Base-by-base conservation (phyloP, 1,284 basidiomycete genomes). In the Apiotrichum domesticum region DNA sequence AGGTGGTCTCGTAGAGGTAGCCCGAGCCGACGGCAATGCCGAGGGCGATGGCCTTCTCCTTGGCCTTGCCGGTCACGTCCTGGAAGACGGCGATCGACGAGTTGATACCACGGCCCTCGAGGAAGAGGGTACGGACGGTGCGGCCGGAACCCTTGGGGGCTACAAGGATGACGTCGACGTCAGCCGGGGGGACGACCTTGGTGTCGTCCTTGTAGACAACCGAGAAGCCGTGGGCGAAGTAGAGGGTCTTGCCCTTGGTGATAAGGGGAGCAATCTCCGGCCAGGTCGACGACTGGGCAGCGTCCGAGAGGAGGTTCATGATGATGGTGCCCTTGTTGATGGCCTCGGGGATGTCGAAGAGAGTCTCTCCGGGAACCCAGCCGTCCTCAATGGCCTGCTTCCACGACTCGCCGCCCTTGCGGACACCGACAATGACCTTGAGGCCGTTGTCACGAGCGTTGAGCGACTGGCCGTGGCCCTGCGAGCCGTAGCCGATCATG, bases 161-260 rank as follows among this genome's bases (percentile, higher is more conserved):
- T 65, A 96, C 94, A 67, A 99, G 90, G 78, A 99, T 98, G 71
- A 98, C 96, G 76, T 99, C 96, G 64, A 98, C 91, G 76, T 98
- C 93, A 51, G 82, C 73, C 54, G 96, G 96, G 63, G 92, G 88
- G 51, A 94, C 74, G 67, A 99, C 92, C 63, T 94, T 83, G 66
- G 95, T 99, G 79, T 98, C 91, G 29, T 98, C 86, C 83, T 95
- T 92, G 87, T 88, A 99, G 65, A 98, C 92, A 68, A 98, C 85
- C 66, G 94, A 98, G 87, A 99, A 99, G 73, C 96, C 96, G 79
- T 99, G 96, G 7, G 94, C 92, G 82, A 98, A 99, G 87, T 98
- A 98, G 66, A 99, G 87, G 32, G 96, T 98, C 85, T 98, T 98
- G 80, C 91, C 94, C 84, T 95, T 93, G 79, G 91, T 97, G 81